Evolutionary conservation across 2,329 filamentous ascomycete genomes (phyloP), one percentile per base, ranked within the genome.

Genomic region (Calonectria hawksworthii): DNA sequence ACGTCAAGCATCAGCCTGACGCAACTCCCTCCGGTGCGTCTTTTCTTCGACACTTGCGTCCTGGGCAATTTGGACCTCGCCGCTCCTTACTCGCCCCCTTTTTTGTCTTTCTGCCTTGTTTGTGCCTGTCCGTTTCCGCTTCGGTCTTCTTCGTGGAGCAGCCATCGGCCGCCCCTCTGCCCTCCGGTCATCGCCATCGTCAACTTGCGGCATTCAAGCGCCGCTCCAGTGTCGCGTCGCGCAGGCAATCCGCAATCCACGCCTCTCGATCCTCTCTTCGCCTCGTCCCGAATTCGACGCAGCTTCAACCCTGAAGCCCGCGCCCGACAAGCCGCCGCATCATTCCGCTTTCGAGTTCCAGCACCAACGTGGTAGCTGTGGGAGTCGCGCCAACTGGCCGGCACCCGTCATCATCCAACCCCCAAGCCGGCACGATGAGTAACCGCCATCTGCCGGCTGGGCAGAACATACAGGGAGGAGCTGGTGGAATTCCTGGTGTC

Each of bases 361-460:
- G 64, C 74, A 72, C 59, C 70, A 50, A 64, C 64, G 59, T 76
- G 74, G 70, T 74, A 73, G 73, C 72, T 81, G 80, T 79, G 81
- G 80, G 81, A 78, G 84, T 84, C 84, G 83, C 83, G 78, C 77
- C 75, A 81, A 72, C 76, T 83, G 82, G 80, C 80, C 83, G 83
- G 79, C 83, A 75, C 82, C 82, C 83, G 79, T 80, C 77, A 79
- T 79, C 78, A 78, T 77, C 79, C 81, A 76, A 81, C 78, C 79
- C 90, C 90, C 89, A 91, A 87, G 90, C 91, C 92, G 92, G 91
- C 91, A 94, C 90, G 93, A 95, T 95, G 93, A 94, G 92, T 88
- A 89, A 89, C 87, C 90, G 89, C 90, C 92, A 93, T 93, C 92
- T 94, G 92, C 92, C 93, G 92, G 92, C 92, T 91, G 93, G 93